These are phyloP conservation scores for Aspergillus sp. DNA, from an alignment of 2,329 filamentous ascomycete species.

Conservation along the genomic window DNA sequence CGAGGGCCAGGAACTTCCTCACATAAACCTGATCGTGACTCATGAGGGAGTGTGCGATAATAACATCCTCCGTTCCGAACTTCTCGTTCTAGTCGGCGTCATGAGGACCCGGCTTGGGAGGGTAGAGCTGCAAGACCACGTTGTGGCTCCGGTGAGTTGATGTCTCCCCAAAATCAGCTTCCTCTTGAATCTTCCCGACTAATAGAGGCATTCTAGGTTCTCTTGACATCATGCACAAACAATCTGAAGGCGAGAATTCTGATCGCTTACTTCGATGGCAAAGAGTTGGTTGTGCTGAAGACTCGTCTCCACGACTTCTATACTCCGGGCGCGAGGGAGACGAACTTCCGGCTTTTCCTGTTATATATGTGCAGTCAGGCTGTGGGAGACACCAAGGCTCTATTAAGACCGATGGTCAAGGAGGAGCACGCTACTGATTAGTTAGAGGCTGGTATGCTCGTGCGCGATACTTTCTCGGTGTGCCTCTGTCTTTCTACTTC, in stretches of 20 bases:
- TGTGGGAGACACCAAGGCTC: background rate
- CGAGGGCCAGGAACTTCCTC: background rate
- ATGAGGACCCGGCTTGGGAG: slow-evolving; percentile 1
- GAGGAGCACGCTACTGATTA: too few relatives aligned
- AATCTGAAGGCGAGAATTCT: background rate
- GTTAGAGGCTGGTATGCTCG: too few relatives aligned
- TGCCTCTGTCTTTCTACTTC: too few relatives aligned
- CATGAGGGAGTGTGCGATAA: background rate
- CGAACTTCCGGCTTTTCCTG: background rate
- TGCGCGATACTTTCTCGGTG: too few relatives aligned
- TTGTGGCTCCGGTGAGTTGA: background rate
- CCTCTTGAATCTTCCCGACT: background rate
- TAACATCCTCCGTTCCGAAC: background rate
- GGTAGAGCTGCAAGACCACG: background rate
- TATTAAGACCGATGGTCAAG: too few relatives aligned
- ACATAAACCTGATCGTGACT: background rate
- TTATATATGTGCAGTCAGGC: background rate
- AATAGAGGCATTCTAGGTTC: background rate
- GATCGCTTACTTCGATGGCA: background rate
- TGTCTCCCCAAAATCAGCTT: background rate
- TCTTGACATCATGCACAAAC: background rate
- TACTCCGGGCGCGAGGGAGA: background rate
- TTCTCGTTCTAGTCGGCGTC: background rate
- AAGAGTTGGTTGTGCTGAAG: background rate
- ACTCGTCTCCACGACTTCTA: background rate